Conservation (phyloP, 495 filamentous ascomycete species). For the Podospora comata region DNA sequence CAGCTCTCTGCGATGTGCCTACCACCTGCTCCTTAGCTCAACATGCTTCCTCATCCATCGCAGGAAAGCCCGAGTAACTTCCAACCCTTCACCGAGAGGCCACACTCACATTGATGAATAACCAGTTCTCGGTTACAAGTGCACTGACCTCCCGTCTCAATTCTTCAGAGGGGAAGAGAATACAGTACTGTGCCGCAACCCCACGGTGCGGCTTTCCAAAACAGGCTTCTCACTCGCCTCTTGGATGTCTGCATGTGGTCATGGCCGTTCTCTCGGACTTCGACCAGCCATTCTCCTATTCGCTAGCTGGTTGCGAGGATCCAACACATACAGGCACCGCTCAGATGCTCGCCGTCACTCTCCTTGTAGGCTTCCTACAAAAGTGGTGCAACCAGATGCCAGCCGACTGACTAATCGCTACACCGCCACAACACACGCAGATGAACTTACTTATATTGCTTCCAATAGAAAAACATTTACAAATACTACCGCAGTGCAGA, state of each 20-base stretch:
- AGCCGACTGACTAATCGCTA: background rate
- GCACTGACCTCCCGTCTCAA: background rate
- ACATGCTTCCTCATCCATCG: background rate
- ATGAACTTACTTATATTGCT: background rate
- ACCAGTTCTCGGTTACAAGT: background rate
- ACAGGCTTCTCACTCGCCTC: background rate
- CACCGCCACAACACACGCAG: background rate
- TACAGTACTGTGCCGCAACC: background rate
- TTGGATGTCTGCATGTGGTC: too few relatives aligned
- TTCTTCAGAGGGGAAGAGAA: background rate
- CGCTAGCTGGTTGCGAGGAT: background rate
- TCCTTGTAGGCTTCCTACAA: background rate
- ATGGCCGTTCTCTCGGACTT: background rate
- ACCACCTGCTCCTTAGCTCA: background rate
- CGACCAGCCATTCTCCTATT: background rate
- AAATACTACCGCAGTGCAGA: background rate
- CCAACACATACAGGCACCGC: background rate
- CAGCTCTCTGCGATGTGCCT: constrained; percentile 4
- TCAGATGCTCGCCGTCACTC: background rate
- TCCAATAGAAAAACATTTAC: background rate
- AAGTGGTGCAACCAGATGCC: background rate
- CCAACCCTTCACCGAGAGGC: background rate
- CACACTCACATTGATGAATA: too few relatives aligned
- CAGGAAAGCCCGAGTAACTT: background rate
- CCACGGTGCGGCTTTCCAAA: constrained; percentile 4